phyloP scores from a whole-genome alignment of 2,329 filamentous ascomycete species.

The Exophiala sideris region DNA sequence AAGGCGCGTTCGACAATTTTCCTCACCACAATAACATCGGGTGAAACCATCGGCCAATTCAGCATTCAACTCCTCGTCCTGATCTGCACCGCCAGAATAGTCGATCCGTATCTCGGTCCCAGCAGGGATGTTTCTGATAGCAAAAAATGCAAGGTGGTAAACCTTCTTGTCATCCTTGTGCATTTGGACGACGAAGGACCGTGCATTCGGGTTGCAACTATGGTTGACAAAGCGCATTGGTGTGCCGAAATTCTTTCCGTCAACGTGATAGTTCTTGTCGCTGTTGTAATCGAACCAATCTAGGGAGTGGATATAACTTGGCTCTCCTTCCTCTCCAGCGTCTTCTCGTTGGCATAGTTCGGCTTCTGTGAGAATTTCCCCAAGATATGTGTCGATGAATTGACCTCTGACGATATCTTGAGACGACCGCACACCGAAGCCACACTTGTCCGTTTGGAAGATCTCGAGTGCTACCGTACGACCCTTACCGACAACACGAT shows the following conservation, averaged over 20 bases:
- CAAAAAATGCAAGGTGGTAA: constrained; percentile 49
- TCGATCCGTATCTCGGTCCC: constrained; percentile 47
- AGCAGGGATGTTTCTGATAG: constrained; percentile 40
- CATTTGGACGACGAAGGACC: constrained; percentile 43
- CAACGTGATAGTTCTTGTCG: constrained; percentile 38
- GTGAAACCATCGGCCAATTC: constrained; percentile 36
- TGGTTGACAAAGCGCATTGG: constrained; percentile 49
- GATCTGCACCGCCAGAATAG: constrained; percentile 30
- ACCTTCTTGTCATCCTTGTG: constrained; percentile 40
- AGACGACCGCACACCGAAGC: constrained; percentile 42
- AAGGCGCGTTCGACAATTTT: constrained; percentile 43
- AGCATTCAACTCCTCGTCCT: constrained; percentile 22
- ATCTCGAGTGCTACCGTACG: constrained; percentile 41
- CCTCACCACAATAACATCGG: constrained; percentile 44
- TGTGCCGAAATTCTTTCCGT: constrained; percentile 42
- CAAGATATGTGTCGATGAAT: constrained; percentile 46
- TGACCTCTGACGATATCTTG: constrained; percentile 40
- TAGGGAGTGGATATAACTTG: constrained; percentile 43
- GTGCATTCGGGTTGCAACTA: constrained; percentile 47
- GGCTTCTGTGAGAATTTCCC: constrained; percentile 41
- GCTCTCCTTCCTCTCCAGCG: constrained; percentile 27
- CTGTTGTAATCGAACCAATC: constrained; percentile 35
- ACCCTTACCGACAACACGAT: constrained; percentile 41
- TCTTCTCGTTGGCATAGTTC: constrained; percentile 40
- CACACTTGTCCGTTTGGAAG: constrained; percentile 41